Conservation (phyloP, 2,329 filamentous ascomycete species). For the Coniochaeta sp. region DNA sequence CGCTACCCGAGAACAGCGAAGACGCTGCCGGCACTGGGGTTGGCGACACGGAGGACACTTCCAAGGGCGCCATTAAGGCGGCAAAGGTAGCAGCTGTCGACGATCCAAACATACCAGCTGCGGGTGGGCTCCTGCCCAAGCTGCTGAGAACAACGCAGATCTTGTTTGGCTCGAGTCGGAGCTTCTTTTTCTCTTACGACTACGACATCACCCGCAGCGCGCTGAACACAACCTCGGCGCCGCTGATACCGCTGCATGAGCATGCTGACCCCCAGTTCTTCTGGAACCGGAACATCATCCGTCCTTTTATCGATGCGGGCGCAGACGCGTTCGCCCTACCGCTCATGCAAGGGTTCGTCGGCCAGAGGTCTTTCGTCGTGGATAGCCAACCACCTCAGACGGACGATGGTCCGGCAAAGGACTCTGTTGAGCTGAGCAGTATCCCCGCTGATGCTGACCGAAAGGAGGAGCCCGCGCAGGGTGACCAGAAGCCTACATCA, state of each 20-base stretch:
- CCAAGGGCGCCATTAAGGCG: constrained; percentile 5
- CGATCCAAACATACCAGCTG: constrained; percentile 16
- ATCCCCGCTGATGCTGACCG: constrained; percentile 10
- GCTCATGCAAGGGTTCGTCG: constrained; percentile 89
- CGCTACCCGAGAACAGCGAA: constrained; percentile 2
- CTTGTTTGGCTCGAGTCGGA: constrained; percentile 71
- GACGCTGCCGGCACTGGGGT: not conserved
- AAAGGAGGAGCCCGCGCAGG: constrained; percentile 9
- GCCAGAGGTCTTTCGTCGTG: constrained; percentile 73
- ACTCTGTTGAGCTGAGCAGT: constrained; percentile 33
- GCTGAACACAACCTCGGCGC: constrained; percentile 30
- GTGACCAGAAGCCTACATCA: no score
- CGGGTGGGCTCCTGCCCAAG: constrained; percentile 65
- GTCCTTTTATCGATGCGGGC: constrained; percentile 66
- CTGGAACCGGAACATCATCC: constrained; percentile 76
- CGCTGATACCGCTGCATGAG: constrained; percentile 55
- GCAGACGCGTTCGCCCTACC: constrained; percentile 68
- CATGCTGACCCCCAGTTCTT: constrained; percentile 75
- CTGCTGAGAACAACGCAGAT: constrained; percentile 76
- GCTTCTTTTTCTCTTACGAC: constrained; percentile 95
- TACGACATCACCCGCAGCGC: constrained; percentile 75
- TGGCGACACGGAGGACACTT: constrained; percentile 3
- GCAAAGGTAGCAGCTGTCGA: not conserved
- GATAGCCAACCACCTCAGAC: constrained; percentile 52
- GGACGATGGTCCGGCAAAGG: constrained; percentile 32